Evolutionary conservation across 192 early-diverging fungal genomes (phyloP).

Genomic region (Chytriomyces sp.): DNA sequence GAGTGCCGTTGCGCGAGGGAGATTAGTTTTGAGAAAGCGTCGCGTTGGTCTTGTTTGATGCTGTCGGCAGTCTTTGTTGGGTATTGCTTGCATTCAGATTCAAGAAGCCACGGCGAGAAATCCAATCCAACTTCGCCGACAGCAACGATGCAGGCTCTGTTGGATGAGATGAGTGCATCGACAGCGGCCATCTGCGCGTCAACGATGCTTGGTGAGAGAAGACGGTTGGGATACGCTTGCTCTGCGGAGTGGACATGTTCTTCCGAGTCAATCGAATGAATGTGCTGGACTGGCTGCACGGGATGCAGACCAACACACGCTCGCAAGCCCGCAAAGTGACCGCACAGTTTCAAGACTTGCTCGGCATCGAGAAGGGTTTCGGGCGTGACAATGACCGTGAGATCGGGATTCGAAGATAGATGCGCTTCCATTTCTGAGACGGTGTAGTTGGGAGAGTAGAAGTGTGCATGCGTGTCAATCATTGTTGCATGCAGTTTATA

Average conservation of each 20-base stretch:
- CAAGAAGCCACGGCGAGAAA: slow-evolving; percentile 52
- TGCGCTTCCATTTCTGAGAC: background rate
- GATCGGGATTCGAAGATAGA: background rate
- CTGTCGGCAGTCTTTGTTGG: background rate
- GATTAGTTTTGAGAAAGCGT: slow-evolving; percentile 47
- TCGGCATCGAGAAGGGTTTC: slow-evolving; percentile 27
- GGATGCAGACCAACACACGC: slow-evolving; percentile 48
- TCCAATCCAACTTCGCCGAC: slow-evolving; percentile 58
- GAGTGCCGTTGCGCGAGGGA: slow-evolving; percentile 32
- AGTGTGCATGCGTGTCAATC: slow-evolving; percentile 49
- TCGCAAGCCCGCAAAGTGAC: background rate
- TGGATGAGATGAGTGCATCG: slow-evolving; percentile 15
- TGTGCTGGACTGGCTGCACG: slow-evolving; percentile 11
- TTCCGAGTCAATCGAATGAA: background rate
- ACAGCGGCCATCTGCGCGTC: slow-evolving; percentile 18
- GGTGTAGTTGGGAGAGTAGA: slow-evolving; percentile 38
- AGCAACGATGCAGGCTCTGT: slow-evolving; percentile 24
- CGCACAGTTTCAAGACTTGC: slow-evolving; percentile 28
- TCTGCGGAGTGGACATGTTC: background rate
- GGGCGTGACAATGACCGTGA: slow-evolving; percentile 41
- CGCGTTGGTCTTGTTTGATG: slow-evolving; percentile 38
- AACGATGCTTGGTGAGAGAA: background rate
- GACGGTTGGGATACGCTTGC: background rate
- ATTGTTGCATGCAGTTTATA: background rate
- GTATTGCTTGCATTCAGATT: background rate